Base-by-base conservation (phyloP, 2,329 filamentous ascomycete genomes). In the Penicillium sp. region DNA sequence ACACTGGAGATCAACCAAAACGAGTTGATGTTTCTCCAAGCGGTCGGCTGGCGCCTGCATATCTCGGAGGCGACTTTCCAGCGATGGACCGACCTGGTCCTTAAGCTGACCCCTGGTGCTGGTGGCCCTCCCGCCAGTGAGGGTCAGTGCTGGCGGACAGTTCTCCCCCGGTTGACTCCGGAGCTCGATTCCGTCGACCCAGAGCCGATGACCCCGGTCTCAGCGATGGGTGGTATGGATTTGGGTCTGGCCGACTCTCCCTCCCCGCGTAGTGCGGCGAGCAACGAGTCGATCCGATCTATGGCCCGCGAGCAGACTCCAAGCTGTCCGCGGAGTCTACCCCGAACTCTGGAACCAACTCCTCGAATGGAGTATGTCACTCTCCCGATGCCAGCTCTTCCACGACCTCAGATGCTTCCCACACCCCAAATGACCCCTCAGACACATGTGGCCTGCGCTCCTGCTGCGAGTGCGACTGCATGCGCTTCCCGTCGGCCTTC, bases 1-100 rank as follows among this genome's bases (percentile, higher is more conserved):
- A 92, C 92, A 3, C 81, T 85, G 52, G 94, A 99, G 77, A 97
- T 99, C 75, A 97, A 97, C 76, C 89, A 92, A 69, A 97, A 97
- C 73, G 94, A 99, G 77, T 88, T 95, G 73, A 87, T 90, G 16
- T 99, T 97, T 72, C 83, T 99, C 43, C 79, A 88, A 57, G 90
- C 92, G 42, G 91, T 99, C 59, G 88, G 91, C 73, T 99, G 93
- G 92, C 91, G 92, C 67, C 84, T 99, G 26, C 94, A 99, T 73
- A 93, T 99, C 60, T 88, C 91, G 0, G 92, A 97, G 63, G 83
- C 88, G 3, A 83, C 90, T 9, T 97, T 96, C 77, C 89, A 94
- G 72, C 87, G 90, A 61, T 99, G 94, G 94, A 93, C 91, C 40
- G 91, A 96, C 59, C 88, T 97, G 60, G 90, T 97, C 49, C 79